Evolutionary conservation across 305 asterid genomes (phyloP).

Genomic region (Fraxinus angustifolia): DNA sequence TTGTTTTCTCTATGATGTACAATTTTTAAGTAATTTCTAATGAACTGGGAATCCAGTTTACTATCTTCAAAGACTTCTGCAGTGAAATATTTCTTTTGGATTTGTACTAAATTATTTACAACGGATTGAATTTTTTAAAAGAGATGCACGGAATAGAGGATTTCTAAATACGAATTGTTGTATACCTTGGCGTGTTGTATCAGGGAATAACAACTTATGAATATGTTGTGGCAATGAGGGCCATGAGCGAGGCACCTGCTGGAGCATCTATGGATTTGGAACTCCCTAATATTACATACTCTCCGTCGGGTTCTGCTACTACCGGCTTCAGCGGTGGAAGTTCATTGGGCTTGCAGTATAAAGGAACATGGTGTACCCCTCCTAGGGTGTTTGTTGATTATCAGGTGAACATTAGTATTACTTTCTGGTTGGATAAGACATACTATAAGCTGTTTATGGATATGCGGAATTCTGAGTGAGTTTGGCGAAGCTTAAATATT

Average conservation of each 20-base stretch:
- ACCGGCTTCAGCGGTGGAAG: conserved; percentile 98
- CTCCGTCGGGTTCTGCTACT: conserved; percentile 90
- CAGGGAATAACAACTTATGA: conserved; percentile 96
- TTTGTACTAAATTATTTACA: neutral
- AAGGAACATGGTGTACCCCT: conserved; percentile 99
- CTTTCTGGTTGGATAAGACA: neutral
- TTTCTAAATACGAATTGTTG: neutral
- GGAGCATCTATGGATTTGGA: conserved; percentile 81
- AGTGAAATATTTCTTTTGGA: neutral
- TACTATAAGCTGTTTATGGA: neutral
- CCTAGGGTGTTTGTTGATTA: conserved; percentile 95
- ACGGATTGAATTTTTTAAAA: neutral
- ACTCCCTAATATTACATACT: conserved; percentile 62
- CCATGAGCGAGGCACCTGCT: conserved; percentile 88
- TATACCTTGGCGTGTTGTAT: conserved; percentile 16
- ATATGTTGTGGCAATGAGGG: conserved; percentile 96
- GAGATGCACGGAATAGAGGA: neutral
- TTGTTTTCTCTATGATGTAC: conserved; percentile 7
- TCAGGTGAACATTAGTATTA: conserved; percentile 50
- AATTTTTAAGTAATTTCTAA: neutral
- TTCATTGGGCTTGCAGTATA: conserved; percentile 91
- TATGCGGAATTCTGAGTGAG: neutral
- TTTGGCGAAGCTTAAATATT: neutral
- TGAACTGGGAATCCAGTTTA: neutral
- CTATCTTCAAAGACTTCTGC: neutral